Evolutionary conservation across 768 basidiomycete species (phyloP), one percentile per base, ranked within the genome.

Genomic region (Austroboletus festivus): DNA sequence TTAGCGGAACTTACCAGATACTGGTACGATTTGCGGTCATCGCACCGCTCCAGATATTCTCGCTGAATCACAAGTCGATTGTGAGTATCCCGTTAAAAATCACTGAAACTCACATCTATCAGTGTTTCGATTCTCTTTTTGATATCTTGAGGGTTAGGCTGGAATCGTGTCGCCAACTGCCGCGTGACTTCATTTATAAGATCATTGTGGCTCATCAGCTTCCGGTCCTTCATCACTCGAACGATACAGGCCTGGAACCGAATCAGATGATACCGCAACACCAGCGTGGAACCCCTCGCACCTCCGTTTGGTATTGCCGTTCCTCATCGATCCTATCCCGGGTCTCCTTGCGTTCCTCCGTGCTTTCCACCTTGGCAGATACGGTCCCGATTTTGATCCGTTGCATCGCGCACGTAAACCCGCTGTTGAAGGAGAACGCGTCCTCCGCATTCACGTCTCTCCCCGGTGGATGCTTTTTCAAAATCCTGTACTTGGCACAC

Each of bases 201-300:
- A 47, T 93, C 91, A 50, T 83, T 90, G 60, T 97, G 92, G 6
- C 76, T 71, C 83, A 98, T 85, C 46, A 80, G 79, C 64, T 97
- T 97, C 47, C 93, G 75, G 63, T 92, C 86, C 71, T 98, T 98
- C 95, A 99, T 98, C 23, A 97, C 84, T 26, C 96, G 85, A 21
- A 99, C 96, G 53, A 98, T 87, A 61, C 92, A 97, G 1, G 96
- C 96, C 94, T 99, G 53, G n/a, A 12, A 41, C 3, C 41, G n/a
- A 5, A n/a, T 55, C 47, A 58, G 31, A 50, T 9, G 7, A 40
- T 28, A 35, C 4, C 31, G 1, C 40, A 37, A 31, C 40, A 47
- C 22, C 30, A 12, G 16, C 38, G 20, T 12, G 24, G 23, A 39
- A 11, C 13, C n/a, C 21, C 5, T 10, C 80, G 45, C 52, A 92